Conservation (phyloP, 257 asterid genomes). For the Solanum dulcamara region DNA sequence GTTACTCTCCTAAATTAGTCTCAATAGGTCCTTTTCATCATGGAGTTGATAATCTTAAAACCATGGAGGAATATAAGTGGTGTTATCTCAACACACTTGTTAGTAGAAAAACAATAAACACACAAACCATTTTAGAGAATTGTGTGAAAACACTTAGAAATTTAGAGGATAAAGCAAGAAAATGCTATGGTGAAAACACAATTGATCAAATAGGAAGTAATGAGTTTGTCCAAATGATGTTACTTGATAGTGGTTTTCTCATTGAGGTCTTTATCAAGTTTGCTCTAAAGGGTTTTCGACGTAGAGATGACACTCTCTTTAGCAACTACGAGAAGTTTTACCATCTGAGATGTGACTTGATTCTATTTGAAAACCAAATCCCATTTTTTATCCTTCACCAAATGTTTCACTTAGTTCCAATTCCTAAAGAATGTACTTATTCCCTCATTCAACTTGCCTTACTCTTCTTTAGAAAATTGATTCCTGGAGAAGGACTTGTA, state of each 20-base stretch:
- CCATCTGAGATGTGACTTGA: slow-evolving; percentile 26
- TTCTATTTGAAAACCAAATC: slow-evolving; percentile 39
- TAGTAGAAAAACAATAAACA: slow-evolving; percentile 14
- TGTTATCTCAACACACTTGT: slow-evolving; percentile 27
- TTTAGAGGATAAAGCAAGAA: slow-evolving; percentile 24
- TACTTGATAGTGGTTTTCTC: slow-evolving; percentile 41
- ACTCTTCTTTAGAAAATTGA: slow-evolving; percentile 26
- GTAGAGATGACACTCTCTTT: slow-evolving; percentile 40
- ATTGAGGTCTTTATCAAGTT: slow-evolving; percentile 38
- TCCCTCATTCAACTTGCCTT: slow-evolving; percentile 32
- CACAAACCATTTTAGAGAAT: slow-evolving; percentile 17
- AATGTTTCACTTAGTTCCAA: slow-evolving; percentile 26
- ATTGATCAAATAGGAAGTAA: slow-evolving; percentile 14
- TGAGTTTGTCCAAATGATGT: slow-evolving; percentile 27
- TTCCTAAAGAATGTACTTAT: slow-evolving; percentile 12
- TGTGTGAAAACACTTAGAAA: slow-evolving; percentile 27
- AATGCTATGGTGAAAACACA: slow-evolving; percentile 26
- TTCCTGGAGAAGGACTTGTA: slow-evolving; percentile 6
- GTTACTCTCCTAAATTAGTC: slow-evolving; percentile 25
- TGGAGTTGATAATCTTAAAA: slow-evolving; percentile 3
- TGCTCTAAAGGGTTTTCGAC: slow-evolving; percentile 20
- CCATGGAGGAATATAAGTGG: slow-evolving; percentile 33
- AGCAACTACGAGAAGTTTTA: background rate
- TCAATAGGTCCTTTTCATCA: slow-evolving; percentile 55
- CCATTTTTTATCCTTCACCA: slow-evolving; percentile 40